Evolutionary conservation across 164 flowering plant species (phyloP).

Genomic region (Chimonanthus salicifolius): DNA sequence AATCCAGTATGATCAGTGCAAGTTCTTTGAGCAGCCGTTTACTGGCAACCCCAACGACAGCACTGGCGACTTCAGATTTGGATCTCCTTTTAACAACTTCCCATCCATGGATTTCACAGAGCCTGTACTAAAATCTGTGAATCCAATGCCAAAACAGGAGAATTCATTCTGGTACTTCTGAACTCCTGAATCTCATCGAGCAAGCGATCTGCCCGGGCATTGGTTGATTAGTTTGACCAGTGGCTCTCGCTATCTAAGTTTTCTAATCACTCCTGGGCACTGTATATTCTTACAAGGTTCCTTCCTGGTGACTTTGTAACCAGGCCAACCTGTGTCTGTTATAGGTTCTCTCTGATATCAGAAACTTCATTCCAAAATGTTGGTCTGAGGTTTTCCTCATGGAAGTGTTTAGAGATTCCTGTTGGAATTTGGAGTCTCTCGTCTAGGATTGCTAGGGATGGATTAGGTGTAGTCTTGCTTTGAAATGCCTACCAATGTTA

Average conservation of each 20-base stretch:
- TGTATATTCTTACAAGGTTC: constrained; percentile 4
- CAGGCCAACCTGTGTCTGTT: not conserved
- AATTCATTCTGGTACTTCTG: constrained; percentile 41
- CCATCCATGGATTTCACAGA: constrained; percentile 28
- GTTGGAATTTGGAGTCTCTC: not conserved
- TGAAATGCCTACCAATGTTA: constrained; percentile 12
- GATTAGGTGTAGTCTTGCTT: constrained; percentile 14
- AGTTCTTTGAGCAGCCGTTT: constrained; percentile 24
- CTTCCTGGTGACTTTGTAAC: not conserved
- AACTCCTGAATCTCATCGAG: not conserved
- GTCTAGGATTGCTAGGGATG: constrained; percentile 11
- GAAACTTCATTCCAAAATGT: not conserved
- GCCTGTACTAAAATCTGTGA: constrained; percentile 20
- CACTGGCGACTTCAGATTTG: constrained; percentile 26
- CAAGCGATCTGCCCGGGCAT: not conserved
- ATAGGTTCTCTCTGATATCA: not conserved
- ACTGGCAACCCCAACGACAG: constrained; percentile 26
- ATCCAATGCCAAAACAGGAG: constrained; percentile 32
- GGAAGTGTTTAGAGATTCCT: not conserved
- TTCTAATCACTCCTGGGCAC: not conserved
- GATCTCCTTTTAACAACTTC: constrained; percentile 45
- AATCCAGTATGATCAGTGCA: constrained; percentile 33
- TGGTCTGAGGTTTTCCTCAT: not conserved
- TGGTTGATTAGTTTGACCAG: not conserved
- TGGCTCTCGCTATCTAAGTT: constrained; percentile 3